Base-by-base conservation (phyloP, 2,329 filamentous ascomycete species). In the Epichloe sp. region DNA sequence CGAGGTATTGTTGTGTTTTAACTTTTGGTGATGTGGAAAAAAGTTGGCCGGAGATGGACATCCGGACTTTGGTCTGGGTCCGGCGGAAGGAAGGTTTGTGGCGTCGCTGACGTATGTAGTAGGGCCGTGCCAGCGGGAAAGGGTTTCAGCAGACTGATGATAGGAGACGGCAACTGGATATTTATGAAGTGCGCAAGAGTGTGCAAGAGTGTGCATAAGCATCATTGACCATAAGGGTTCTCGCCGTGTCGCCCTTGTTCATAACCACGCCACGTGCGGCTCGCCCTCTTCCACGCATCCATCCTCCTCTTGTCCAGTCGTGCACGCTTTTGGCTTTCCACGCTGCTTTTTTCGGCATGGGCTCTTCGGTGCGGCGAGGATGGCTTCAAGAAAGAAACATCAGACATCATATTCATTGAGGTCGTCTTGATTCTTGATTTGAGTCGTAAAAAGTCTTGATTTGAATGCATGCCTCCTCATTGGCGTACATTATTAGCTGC, bases 141-240 rank as follows among this genome's bases (percentile, higher is more conserved):
- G 26, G 26, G 8, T 31, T 11, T 31, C 1, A 10, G 26, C 23
- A 26, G 23, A 26, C 23, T 26, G 23, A 8, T 8, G 23, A 3
- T 1, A 31, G 26, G 26, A 31, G 26, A 31, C 3, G 26, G 26
- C 26, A 31, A 31, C 8, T 11, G 26, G 8, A 31, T 31, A 11
- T 11, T 31, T 10, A 31, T 31, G 8, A 47, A 37, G 34, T 15
- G 17, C 36, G 36, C 12, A 14, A 14, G 15, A 37, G 36, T 15
- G 31, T 12, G 36, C 11, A 12, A 12, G 15, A n/a, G 36, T n/a
- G 26, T 10, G 26, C 26, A 38, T 5, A 7, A 7, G 41, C 19
- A 14, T 43, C 19, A 43, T n/a, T 50, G 36, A 31, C 51, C 55
- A 50, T 52, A 54, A 55, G 40, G 53, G 54, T 56, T 53, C 54